These are phyloP conservation scores for Priceomyces castillae DNA, from an alignment of 805 yeast genomes.

Conservation along the genomic window DNA sequence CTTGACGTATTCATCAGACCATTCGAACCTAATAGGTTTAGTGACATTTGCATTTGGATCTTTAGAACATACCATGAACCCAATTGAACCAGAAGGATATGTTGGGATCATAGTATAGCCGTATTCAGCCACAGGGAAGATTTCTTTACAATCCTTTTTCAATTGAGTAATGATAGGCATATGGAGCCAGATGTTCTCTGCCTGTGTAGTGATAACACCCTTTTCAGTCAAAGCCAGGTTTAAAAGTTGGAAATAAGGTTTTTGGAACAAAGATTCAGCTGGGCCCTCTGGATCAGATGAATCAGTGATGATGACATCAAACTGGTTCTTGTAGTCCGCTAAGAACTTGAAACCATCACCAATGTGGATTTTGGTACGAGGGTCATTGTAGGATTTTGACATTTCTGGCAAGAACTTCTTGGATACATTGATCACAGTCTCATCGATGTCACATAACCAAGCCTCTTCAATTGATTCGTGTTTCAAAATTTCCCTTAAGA, in stretches of 20 bases:
- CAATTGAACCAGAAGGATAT: constrained; percentile 95
- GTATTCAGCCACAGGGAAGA: constrained; percentile 90
- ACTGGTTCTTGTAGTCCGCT: constrained; percentile 75
- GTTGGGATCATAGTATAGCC: constrained; percentile 94
- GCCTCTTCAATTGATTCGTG: constrained; percentile 86
- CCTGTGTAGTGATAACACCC: constrained; percentile 92
- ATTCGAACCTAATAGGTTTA: constrained; percentile 61
- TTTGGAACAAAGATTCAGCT: constrained; percentile 89
- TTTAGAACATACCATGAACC: constrained; percentile 95
- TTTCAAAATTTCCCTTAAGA: constrained; percentile 88
- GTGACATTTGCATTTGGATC: constrained; percentile 61
- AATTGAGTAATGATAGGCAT: constrained; percentile 77
- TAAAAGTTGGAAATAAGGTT: constrained; percentile 83
- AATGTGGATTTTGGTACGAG: constrained; percentile 85
- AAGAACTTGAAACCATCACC: constrained; percentile 98
- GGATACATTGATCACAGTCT: constrained; percentile 82
- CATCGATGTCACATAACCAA: constrained; percentile 92
- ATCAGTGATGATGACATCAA: constrained; percentile 95
- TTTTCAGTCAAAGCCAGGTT: constrained; percentile 85
- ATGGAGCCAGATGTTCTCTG: constrained; percentile 93
- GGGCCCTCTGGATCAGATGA: constrained; percentile 99
- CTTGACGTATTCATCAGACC: constrained; percentile 59
- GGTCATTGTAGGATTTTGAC: constrained; percentile 81
- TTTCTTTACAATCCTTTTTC: constrained; percentile 75
- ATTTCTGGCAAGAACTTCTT: constrained; percentile 85